Percentiles rank a stretch among this genome's conserved stretches.
phyloP scores from a whole-genome alignment of 2,329 filamentous ascomycete genomes.

The Fusarium caatingaense region DNA sequence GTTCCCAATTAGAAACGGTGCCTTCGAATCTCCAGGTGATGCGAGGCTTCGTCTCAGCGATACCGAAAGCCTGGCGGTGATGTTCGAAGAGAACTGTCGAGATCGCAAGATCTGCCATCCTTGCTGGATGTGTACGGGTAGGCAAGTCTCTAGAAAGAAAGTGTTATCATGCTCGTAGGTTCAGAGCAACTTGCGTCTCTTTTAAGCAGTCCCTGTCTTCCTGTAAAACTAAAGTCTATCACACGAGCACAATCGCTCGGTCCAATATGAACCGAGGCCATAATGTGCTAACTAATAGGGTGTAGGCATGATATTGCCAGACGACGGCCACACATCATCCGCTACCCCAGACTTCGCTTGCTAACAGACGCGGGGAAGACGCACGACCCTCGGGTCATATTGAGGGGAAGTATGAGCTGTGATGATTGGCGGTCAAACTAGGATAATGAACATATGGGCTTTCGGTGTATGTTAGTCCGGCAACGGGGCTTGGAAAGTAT shows the following conservation, averaged over 20 bases:
- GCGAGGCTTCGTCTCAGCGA: conserved; percentile 56
- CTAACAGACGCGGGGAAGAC: too few relatives aligned
- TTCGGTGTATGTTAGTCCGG: too few relatives aligned
- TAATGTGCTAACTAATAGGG: background rate
- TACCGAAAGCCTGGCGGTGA: conserved; percentile 55
- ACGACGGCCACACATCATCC: background rate
- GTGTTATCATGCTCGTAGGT: accelerated
- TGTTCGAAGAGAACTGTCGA: conserved; percentile 57
- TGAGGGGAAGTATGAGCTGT: too few relatives aligned
- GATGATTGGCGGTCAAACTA: too few relatives aligned
- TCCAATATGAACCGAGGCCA: background rate
- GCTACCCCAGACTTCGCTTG: too few relatives aligned
- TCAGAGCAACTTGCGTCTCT: background rate
- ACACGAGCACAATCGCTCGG: background rate
- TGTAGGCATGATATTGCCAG: background rate
- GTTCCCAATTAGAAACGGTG: conserved; percentile 54
- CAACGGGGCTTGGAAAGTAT: too few relatives aligned
- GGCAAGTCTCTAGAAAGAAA: background rate
- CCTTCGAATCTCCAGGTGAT: conserved; percentile 61
- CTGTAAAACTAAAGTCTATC: background rate
- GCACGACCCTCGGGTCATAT: too few relatives aligned
- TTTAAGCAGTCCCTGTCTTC: background rate
- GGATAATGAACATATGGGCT: too few relatives aligned
- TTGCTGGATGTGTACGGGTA: background rate
- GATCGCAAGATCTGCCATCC: conserved; percentile 53